Base-by-base conservation (phyloP, 352 stramenopile species). In the Globisporangium yorkense region DNA sequence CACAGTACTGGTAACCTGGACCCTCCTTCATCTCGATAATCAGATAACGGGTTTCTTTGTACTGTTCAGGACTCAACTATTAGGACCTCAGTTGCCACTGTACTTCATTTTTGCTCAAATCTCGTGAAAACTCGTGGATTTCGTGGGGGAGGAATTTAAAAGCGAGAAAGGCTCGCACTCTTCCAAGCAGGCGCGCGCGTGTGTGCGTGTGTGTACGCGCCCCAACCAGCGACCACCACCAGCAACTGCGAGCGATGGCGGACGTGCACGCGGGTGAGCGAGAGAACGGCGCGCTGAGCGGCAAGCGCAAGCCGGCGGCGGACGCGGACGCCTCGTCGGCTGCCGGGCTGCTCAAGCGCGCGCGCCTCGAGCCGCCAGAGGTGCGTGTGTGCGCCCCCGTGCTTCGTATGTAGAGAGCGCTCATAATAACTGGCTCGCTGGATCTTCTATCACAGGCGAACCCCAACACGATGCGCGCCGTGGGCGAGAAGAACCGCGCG, bases 401-500 rank as follows among this genome's bases (percentile, higher is more conserved):
- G 24, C 13, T 52, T 35, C 35, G 1, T 61, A 16, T n/a, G 1
- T 61, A 16, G 9, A 40, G 41, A 43, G 50, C 48, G 16, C 31
- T 10, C 24, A 46, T 4, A 57, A n/a, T 45, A 15, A 15, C 37
- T 64, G 10, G 15, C 0, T 51, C 50, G 46, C 20, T 29, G 37
- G 57, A 31, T 12, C 33, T 37, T 6, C 33, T 37, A 47, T 18
- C 20, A 1, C 35, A 84, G 74, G 83, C 83, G 6, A 87, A 92
- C 53, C 83, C 83, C 5, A 88, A 90, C 58, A 84, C 78, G 7
- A 78, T 92, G 47, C 80, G 89, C 57, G 72, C 75, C 5, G 80
- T 94, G 50, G 72, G 70, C 15, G 75, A 91, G 57, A 78, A 79
- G 48, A 94, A 94, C 68, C 74, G 72, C 49, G 80, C 81, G 40